Conservation (phyloP, 805 yeast genomes). For the Hanseniaspora valbyensis region DNA sequence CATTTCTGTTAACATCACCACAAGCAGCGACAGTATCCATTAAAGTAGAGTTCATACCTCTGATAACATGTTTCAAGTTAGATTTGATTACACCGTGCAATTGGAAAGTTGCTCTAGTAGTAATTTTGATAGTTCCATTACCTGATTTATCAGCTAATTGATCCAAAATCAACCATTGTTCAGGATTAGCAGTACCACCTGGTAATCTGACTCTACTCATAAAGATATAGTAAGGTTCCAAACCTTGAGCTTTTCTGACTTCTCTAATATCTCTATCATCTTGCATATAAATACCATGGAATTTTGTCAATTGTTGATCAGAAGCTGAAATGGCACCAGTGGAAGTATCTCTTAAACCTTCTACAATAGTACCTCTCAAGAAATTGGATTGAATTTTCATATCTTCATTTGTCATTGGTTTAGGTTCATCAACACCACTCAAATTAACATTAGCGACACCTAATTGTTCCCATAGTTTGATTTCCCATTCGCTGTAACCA, state of each 20-base stretch:
- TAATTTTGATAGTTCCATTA: constrained; percentile 84
- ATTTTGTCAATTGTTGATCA: constrained; percentile 89
- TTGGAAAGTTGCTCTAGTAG: constrained; percentile 96
- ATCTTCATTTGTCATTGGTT: constrained; percentile 89
- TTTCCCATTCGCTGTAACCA: constrained; percentile 83
- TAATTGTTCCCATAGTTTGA: constrained; percentile 71
- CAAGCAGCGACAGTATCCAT: constrained; percentile 96
- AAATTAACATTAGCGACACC: constrained; percentile 76
- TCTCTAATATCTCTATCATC: constrained; percentile 96
- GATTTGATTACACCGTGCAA: constrained; percentile 88
- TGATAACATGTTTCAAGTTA: constrained; percentile 76
- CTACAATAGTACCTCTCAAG: constrained; percentile 86
- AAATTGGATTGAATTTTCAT: constrained; percentile 79
- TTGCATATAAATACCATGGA: constrained; percentile 97
- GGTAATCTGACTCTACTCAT: constrained; percentile 95
- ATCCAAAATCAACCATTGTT: constrained; percentile 81
- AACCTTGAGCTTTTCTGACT: constrained; percentile 78
- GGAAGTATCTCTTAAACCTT: constrained; percentile 65
- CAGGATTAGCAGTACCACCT: constrained; percentile 80
- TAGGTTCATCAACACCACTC: constrained; percentile 64
- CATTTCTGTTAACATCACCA: constrained; percentile 97
- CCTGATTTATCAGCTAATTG: constrained; percentile 72
- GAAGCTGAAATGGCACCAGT: constrained; percentile 87
- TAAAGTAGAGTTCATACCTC: constrained; percentile 82
- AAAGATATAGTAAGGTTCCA: constrained; percentile 92